These are phyloP conservation scores for Colletotrichum simmondsii DNA, from an alignment of 2,329 filamentous ascomycete genomes.

Conservation along the genomic window DNA sequence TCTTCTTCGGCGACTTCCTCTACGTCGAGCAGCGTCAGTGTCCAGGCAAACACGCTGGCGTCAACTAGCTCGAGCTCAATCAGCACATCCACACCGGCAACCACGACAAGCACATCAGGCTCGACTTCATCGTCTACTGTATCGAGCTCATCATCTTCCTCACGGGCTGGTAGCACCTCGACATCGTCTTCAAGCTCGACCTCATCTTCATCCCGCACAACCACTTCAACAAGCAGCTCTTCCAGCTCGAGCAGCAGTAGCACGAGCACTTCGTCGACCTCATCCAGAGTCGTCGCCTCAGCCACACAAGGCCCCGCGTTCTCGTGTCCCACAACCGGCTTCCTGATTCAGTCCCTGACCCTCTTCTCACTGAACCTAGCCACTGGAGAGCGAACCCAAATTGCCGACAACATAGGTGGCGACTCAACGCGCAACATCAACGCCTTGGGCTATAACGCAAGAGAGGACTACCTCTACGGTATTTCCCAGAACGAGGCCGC, in stretches of 20 bases:
- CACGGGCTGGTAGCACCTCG: neutral
- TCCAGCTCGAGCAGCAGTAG: neutral
- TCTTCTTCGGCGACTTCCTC: slow-evolving; percentile 2
- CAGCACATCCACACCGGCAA: neutral
- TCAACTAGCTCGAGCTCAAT: neutral
- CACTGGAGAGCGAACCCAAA: neutral
- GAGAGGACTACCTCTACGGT: slow-evolving; percentile 40
- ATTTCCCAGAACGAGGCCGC: neutral
- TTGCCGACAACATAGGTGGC: slow-evolving; percentile 18
- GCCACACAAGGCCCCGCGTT: slow-evolving; percentile 20
- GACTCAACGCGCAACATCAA: slow-evolving; percentile 34
- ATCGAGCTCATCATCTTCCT: neutral
- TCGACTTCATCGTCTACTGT: neutral
- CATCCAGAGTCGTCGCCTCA: slow-evolving; percentile 5
- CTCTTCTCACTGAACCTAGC: slow-evolving; percentile 36
- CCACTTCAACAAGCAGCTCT: neutral
- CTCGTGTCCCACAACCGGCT: slow-evolving; percentile 28
- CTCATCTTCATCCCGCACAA: neutral
- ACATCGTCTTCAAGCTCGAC: neutral
- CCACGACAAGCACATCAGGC: neutral
- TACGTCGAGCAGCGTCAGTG: neutral
- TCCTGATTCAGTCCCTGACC: slow-evolving; percentile 31
- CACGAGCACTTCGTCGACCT: neutral
- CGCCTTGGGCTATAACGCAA: slow-evolving; percentile 39
- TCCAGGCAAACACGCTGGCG: neutral